Evolutionary conservation across 2,329 filamentous ascomycete genomes (phyloP), one percentile per base, ranked within the genome.

Genomic region (Hypoxylon sp.): DNA sequence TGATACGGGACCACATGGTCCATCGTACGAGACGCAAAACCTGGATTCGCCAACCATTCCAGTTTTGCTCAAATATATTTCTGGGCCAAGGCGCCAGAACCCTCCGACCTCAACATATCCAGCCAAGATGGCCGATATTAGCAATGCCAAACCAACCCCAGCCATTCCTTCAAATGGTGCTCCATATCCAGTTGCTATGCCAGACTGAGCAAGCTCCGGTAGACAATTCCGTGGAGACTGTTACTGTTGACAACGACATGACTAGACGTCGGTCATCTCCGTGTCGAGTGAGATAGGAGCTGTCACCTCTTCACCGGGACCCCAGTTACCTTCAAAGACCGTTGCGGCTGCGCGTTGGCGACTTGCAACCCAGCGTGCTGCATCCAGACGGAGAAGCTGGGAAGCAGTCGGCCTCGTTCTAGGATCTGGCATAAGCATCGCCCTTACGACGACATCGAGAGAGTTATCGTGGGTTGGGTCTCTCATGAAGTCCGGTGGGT

Each of bases 321-420:
- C 96, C 91, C 94, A 99, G 76, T 93, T 96, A 67, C 96, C 96
- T 80, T 99, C 96, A 72, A 92, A 99, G 55, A 99, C 89, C 0
- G 93, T 97, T n/a, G 96, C 96, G 45, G 93, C 92, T 9, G 93
- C 92, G 58, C 91, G 89, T 58, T 93, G 89, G 67, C 93, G 89
- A 52, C 83, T 81, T 57, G 89, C 86, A 30, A 96, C 91, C 92
- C 96, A 99, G 65, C 85, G 86, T 54, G 97, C 85, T 22, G 93
- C 93, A 50, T 89, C 88, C 1, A 89, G 86, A 46, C 86, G 80
- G 48, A 97, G 85, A 9, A 99, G 80, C 68, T 96, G 87, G 54
- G 91, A 85, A 22, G 93, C 87, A 1, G 85, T 87, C 3, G 95
- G 96, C 55, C 96, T 91, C 51, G 89, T 82, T 11, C 81, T 78